phyloP scores from a whole-genome alignment of 352 stramenopile genomes.

The Phytophthora citricola region DNA sequence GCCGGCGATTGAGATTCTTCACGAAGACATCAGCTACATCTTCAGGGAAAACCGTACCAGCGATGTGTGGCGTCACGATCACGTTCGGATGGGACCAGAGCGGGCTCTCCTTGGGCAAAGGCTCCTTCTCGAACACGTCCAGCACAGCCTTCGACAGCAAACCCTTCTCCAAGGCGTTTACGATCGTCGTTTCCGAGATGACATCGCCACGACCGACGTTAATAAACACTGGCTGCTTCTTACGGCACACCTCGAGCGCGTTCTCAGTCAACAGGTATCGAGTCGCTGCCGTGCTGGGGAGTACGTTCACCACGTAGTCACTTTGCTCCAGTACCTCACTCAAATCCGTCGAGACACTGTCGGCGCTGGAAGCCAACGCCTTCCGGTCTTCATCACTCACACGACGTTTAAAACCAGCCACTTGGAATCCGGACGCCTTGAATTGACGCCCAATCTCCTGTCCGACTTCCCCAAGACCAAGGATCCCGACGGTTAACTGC shows the following conservation, averaged over 20 bases:
- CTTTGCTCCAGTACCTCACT: constrained; percentile 50
- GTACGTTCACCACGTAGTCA: constrained; percentile 86
- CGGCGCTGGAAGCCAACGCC: constrained; percentile 29
- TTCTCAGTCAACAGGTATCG: constrained; percentile 66
- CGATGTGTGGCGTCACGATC: constrained; percentile 83
- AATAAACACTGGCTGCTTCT: constrained; percentile 45
- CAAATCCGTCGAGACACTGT: constrained; percentile 55
- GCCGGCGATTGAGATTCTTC: constrained; percentile 51
- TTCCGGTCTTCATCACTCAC: constrained; percentile 33
- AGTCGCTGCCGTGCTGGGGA: constrained; percentile 84
- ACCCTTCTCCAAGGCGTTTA: constrained; percentile 67
- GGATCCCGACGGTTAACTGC: constrained; percentile 58
- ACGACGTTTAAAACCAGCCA: constrained; percentile 73
- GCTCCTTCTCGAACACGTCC: constrained; percentile 64
- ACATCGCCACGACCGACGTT: too few species aligned
- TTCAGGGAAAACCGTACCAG: constrained; percentile 71
- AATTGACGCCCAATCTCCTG: constrained; percentile 60
- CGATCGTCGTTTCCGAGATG: constrained; percentile 32
- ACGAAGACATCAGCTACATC: constrained; percentile 85
- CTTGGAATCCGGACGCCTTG: constrained; percentile 63
- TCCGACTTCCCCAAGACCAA: constrained; percentile 69
- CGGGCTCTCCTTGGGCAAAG: constrained; percentile 48
- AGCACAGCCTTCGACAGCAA: constrained; percentile 68
- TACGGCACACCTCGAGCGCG: constrained; percentile 47
- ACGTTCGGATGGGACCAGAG: constrained; percentile 77